These are phyloP conservation scores for Aurifilum marmelostoma DNA, from an alignment of 2,329 filamentous ascomycete species.

Conservation along the genomic window DNA sequence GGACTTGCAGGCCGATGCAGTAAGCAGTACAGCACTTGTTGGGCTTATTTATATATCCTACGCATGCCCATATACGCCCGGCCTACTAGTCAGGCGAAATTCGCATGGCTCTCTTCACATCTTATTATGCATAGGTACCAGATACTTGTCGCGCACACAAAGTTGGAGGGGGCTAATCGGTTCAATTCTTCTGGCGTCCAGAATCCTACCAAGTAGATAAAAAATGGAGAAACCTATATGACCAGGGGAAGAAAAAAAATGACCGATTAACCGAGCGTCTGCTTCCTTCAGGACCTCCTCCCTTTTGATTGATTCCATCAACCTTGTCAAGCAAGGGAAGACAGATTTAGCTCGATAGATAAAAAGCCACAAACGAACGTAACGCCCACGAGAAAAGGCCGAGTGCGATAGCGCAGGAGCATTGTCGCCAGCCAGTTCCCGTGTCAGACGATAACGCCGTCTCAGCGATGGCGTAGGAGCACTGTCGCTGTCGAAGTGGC, in stretches of 20 bases:
- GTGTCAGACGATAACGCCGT: slow-evolving; percentile 52
- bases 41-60: neutral
- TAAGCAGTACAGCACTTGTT: neutral
- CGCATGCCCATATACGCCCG: neutral
- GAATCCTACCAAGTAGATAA: neutral
- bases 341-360: neutral
- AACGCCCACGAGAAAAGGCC: slow-evolving; percentile 29
- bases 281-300: neutral
- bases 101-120: neutral
- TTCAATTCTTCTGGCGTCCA: neutral
- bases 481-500: slow-evolving; percentile 55
- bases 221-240: neutral
- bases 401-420: slow-evolving; percentile 55
- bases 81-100: neutral
- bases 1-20: neutral
- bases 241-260: neutral
- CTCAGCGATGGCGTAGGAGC: slow-evolving; percentile 60
- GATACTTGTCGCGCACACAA: neutral
- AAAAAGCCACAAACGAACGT: slow-evolving; percentile 21
- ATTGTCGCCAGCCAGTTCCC: slow-evolving; percentile 52
- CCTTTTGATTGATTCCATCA: neutral
- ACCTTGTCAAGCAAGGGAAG: neutral
- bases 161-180: neutral
- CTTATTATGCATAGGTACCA: neutral
- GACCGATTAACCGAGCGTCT: neutral